Percentiles rank a stretch among this genome's conserved stretches.
These are phyloP conservation scores for Trichoderma endophyticum DNA, from an alignment of 2,329 filamentous ascomycete species.

Conservation along the genomic window DNA sequence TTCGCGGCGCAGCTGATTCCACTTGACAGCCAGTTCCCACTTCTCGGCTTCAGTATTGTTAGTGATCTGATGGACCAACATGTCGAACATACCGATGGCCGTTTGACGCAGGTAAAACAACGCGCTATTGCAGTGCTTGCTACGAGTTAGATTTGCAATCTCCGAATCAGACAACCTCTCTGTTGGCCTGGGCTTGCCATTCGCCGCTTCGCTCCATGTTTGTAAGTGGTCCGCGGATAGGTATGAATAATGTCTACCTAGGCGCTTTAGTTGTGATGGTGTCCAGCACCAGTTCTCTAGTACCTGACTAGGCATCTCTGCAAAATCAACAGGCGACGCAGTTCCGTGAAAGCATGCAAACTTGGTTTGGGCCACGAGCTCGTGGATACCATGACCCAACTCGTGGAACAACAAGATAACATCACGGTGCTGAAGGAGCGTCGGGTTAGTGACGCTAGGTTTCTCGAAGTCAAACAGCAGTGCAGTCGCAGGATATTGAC, in stretches of 20 bases:
- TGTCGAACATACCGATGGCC: background rate
- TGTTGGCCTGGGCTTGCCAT: background rate
- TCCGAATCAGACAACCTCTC: background rate
- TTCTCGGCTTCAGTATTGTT: background rate
- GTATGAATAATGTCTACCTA: background rate
- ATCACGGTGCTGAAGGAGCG: constrained; percentile 51
- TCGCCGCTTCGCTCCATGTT: background rate
- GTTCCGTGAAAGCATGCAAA: constrained; percentile 39
- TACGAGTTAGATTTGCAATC: background rate
- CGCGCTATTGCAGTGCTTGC: background rate
- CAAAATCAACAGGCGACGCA: constrained; percentile 11
- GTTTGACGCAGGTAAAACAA: background rate
- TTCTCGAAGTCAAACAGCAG: constrained; percentile 54
- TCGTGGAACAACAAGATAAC: constrained; percentile 42
- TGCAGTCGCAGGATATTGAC: constrained; percentile 51
- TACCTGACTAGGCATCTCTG: constrained; percentile 17
- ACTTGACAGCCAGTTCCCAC: background rate
- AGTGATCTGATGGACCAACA: background rate
- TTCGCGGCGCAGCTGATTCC: background rate
- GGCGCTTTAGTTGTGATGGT: background rate
- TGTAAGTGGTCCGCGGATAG: background rate
- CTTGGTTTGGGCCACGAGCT: constrained; percentile 46
- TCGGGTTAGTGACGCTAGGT: constrained; percentile 43
- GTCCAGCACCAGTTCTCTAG: constrained; percentile 6
- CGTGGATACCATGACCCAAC: constrained; percentile 52